phyloP scores from a whole-genome alignment of 352 stramenopile species.

The Phytophthora sp. region DNA sequence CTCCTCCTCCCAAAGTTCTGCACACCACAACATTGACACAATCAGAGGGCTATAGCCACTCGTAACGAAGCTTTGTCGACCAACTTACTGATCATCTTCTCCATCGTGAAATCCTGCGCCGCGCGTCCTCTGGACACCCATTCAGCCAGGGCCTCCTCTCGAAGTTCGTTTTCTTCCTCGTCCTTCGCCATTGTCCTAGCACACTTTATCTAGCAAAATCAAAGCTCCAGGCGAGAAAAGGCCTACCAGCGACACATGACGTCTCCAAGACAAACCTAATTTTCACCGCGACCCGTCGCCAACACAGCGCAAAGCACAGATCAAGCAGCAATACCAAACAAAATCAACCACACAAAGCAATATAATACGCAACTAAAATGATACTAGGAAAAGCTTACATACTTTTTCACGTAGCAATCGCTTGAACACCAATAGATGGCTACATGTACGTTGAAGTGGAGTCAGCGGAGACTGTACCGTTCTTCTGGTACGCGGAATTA shows the following conservation, averaged over 20 bases:
- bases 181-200: conserved; percentile 4
- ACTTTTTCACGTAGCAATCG: too few species aligned
- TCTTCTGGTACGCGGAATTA: neutral
- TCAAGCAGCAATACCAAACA: too few species aligned
- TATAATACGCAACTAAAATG: too few species aligned
- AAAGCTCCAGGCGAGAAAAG: too few species aligned
- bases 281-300: neutral
- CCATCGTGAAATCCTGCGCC: conserved; percentile 75
- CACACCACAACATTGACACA: neutral
- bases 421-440: too few species aligned
- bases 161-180: conserved; percentile 53
- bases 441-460: too few species aligned
- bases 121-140: conserved; percentile 69
- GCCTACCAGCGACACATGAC: too few species aligned
- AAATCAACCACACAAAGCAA: too few species aligned
- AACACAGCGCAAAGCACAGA: neutral
- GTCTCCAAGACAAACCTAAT: neutral
- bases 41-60: neutral
- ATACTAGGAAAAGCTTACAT: too few species aligned
- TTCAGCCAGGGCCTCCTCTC: conserved; percentile 76
- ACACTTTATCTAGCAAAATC: too few species aligned
- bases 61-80: neutral
- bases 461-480: too few species aligned
- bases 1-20: conserved; percentile 77
- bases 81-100: conserved; percentile 73